Evolutionary conservation across 2,329 filamentous ascomycete genomes (phyloP).

Genomic region (Aspergillus neoniger): DNA sequence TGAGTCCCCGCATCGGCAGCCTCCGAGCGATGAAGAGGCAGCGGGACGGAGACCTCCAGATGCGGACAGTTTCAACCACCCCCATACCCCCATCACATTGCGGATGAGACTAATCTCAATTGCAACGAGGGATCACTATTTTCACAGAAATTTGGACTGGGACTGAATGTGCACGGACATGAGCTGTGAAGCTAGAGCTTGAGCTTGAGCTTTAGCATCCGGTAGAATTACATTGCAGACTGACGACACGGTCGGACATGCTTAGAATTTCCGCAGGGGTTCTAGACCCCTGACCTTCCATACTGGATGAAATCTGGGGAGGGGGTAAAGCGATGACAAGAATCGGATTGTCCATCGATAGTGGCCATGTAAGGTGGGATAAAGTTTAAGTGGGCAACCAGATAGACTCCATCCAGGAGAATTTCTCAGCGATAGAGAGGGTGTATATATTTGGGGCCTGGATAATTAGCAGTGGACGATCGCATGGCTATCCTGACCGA

Average conservation of each 20-base stretch:
- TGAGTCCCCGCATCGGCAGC: conserved; percentile 26
- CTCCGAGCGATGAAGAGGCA: conserved; percentile 18
- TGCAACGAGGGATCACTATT: background rate
- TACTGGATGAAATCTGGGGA: background rate
- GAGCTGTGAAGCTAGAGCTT: too few relatives aligned
- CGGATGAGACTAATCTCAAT: background rate
- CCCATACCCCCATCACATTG: background rate
- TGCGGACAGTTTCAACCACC: background rate
- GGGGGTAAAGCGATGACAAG: background rate
- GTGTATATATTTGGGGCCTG: background rate
- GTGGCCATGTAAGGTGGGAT: background rate
- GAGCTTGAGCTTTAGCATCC: background rate
- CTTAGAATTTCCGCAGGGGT: background rate
- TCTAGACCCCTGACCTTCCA: background rate
- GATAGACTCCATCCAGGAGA: background rate
- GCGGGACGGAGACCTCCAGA: conserved; percentile 26
- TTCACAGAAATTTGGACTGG: background rate
- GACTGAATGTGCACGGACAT: background rate
- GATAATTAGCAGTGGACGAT: too few relatives aligned
- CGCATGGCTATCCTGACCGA: background rate
- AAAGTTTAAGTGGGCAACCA: background rate
- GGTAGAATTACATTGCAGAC: background rate
- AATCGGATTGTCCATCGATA: background rate
- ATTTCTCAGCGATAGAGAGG: background rate
- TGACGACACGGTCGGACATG: background rate